Conservation (phyloP, 1,284 basidiomycete genomes). For the Sporisorium scitamineum region DNA sequence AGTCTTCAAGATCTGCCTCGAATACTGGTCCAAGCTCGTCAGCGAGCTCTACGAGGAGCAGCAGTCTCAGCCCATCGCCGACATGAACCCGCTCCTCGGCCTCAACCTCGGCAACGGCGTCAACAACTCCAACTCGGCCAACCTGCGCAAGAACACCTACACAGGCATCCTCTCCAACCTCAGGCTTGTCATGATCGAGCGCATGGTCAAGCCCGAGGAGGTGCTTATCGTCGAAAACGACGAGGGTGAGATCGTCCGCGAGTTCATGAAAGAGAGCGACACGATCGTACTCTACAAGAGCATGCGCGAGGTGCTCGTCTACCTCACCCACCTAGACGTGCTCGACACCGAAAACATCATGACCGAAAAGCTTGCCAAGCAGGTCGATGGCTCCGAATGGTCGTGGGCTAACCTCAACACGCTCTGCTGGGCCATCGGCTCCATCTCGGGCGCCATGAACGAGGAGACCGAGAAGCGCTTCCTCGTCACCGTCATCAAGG, state of each 20-base stretch:
- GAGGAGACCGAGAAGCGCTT: constrained; percentile 98
- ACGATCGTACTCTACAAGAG: constrained; percentile 99
- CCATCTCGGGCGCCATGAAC: constrained; percentile 99
- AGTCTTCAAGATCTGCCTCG: constrained; percentile 98
- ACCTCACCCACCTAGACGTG: constrained; percentile 97
- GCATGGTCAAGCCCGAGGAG: constrained; percentile 99
- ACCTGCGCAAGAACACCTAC: constrained; percentile 89
- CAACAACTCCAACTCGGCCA: constrained; percentile 43
- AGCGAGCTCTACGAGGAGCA: constrained; percentile 96
- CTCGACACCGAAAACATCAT: constrained; percentile 93
- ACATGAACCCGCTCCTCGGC: constrained; percentile 92
- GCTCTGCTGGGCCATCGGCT: constrained; percentile 99
- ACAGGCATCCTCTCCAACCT: constrained; percentile 92
- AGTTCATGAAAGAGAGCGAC: constrained; percentile 99
- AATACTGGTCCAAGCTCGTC: constrained; percentile 99
- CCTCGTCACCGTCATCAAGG: constrained; percentile 99
- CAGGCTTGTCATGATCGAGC: constrained; percentile 94
- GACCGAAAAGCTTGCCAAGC: constrained; percentile 90
- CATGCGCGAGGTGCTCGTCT: constrained; percentile 93
- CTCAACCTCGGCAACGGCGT: constrained; percentile 74
- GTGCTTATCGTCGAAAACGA: constrained; percentile 96
- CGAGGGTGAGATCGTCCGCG: constrained; percentile 98
- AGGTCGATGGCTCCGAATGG: constrained; percentile 98
- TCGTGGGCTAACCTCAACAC: constrained; percentile 99
- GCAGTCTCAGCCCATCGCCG: constrained; percentile 88